phyloP scores from a whole-genome alignment of 805 yeast species.

The Schwanniomyces vanrijiae region DNA sequence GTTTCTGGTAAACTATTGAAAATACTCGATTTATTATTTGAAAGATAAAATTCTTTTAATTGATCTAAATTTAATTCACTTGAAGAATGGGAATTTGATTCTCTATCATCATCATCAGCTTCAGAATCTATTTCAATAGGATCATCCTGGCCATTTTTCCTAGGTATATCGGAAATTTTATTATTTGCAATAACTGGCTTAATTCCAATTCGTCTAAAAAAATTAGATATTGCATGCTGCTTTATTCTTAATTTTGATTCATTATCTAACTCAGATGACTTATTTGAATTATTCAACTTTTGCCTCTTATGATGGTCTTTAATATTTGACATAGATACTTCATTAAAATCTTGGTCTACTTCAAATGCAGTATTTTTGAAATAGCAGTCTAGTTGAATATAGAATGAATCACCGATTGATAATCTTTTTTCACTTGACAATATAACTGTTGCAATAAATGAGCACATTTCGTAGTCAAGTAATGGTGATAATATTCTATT shows the following conservation, averaged over 20 bases:
- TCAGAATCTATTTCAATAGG: not conserved
- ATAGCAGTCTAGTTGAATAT: conserved; percentile 67
- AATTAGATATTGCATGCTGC: conserved; percentile 52
- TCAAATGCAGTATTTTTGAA: conserved; percentile 42
- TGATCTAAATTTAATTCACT: conserved; percentile 66
- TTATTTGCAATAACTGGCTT: conserved; percentile 14
- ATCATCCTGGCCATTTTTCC: conserved; percentile 7
- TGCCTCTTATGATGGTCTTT: conserved; percentile 18
- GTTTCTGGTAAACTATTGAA: conserved; percentile 61
- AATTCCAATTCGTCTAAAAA: conserved; percentile 54
- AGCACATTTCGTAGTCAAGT: conserved; percentile 52
- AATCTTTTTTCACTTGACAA: conserved; percentile 54
- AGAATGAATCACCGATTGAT: conserved; percentile 74
- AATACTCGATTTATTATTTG: conserved; percentile 65
- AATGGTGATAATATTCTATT: conserved; percentile 69
- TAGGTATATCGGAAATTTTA: conserved; percentile 18
- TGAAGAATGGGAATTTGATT: not conserved
- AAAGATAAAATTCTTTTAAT: conserved; percentile 68
- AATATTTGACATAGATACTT: not conserved
- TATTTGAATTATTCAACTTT: conserved; percentile 18
- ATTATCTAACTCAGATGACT: conserved; percentile 47
- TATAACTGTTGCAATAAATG: conserved; percentile 57
- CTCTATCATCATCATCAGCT: not conserved
- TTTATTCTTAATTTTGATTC: conserved; percentile 53
- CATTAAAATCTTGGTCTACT: conserved; percentile 6